phyloP scores from a whole-genome alignment of 805 yeast genomes.

The Pichia cephalocereana region DNA sequence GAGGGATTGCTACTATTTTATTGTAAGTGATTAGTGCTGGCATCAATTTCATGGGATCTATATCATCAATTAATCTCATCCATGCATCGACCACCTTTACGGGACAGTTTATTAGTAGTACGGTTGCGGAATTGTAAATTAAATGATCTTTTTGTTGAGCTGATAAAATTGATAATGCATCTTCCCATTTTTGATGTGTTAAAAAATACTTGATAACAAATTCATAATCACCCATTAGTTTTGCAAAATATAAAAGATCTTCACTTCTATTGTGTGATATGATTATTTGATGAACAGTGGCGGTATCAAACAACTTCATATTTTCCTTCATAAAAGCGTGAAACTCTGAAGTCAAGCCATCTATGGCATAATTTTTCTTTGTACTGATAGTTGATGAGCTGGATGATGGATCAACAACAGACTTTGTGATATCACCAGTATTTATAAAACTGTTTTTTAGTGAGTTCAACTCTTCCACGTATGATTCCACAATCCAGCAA shows the following conservation, averaged over 20 bases:
- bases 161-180: conserved; percentile 53
- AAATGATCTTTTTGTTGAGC: conserved; percentile 36
- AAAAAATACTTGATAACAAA: conserved; percentile 66
- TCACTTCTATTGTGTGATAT: conserved; percentile 54
- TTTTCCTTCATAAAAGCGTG: conserved; percentile 42
- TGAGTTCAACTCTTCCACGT: conserved; percentile 36
- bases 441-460: conserved; percentile 25
- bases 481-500: conserved; percentile 58
- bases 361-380: no score
- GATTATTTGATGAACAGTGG: conserved; percentile 65
- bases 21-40: conserved; percentile 72
- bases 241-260: conserved; percentile 61
- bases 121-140: conserved; percentile 62
- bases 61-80: conserved; percentile 43
- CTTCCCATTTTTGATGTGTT: conserved; percentile 60
- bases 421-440: no score
- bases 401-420: no score
- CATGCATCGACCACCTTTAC: conserved; percentile 66
- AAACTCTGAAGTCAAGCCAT: conserved; percentile 25
- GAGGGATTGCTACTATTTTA: conserved; percentile 29
- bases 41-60: conserved; percentile 57
- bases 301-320: conserved; percentile 45
- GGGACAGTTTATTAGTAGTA: conserved; percentile 60
- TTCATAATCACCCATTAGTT: conserved; percentile 54
- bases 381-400: no score